Evolutionary conservation across 2,329 filamentous ascomycete species (phyloP), one percentile per base, ranked within the genome.

Genomic region (Colletotrichum cereale): DNA sequence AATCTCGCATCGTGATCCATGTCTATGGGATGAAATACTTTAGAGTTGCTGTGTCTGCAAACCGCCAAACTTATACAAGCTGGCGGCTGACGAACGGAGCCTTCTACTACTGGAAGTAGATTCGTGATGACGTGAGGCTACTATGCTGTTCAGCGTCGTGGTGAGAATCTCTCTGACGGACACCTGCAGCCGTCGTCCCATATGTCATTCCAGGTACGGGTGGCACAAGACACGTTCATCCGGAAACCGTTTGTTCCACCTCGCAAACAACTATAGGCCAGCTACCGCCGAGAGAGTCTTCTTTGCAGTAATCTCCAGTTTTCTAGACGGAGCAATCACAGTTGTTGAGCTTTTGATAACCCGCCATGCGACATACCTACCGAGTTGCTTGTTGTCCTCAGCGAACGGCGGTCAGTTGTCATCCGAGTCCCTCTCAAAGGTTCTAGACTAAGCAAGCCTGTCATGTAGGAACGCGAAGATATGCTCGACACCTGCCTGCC

Each of bases 161-260:
- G 2, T 5, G 44, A 29, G 52, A 16, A 58, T 48, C 26, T 34
- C 29, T 21, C 62, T 7, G 3, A 10, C 67, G 71, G 71, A 48
- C 38, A n/a, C 62, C 47, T 73, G 67, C 71, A 71, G 56, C 48
- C 29, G 44, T 36, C 24, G 50, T 44, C 48, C 29, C 36, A 50
- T 47, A 31, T 71, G 47, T 11, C 62, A 47, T 50, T n/a, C 40
- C 38, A 56, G 24, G 29, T 29, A 53, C 38, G 5, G 18, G 67
- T 66, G 11, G 42, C n/a, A 60, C 67, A 36, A 61, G 53, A 36
- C 16, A 31, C 38, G 26, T 42, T 24, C 16, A 47, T 24, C 24
- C 21, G 42, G 24, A 24, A 58, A 40, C 24, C 3, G 42, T 40
- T 44, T 8, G 26, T 14, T 26, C 26, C 6, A 36, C 3, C 14